Conservation (phyloP, 148 eudicot genomes). For the Oxyria digyna region DNA sequence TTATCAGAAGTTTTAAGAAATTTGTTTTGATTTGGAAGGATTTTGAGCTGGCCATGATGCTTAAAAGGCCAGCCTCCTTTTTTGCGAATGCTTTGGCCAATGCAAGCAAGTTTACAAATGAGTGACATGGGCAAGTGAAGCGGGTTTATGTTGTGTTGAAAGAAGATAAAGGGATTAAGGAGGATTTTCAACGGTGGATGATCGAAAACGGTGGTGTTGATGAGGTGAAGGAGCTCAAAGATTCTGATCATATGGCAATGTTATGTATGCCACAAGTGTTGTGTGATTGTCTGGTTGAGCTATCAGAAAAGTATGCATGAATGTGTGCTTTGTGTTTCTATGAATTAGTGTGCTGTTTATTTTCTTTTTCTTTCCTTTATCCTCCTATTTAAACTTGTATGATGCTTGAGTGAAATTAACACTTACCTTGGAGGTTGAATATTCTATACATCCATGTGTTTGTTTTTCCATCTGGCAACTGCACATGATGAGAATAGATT, state of each 20-base stretch:
- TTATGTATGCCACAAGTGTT: constrained; percentile 24
- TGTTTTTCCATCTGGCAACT: neutral
- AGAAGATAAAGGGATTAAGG: constrained; percentile 19
- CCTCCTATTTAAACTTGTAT: neutral
- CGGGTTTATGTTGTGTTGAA: constrained; percentile 23
- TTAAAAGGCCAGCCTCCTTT: constrained; percentile 29
- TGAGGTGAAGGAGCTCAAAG: constrained; percentile 30
- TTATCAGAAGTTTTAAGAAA: neutral
- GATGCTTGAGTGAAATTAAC: neutral
- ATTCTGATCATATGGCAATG: constrained; percentile 46
- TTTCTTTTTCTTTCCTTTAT: neutral
- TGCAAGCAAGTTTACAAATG: constrained; percentile 19
- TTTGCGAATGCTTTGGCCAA: constrained; percentile 13
- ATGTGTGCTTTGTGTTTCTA: neutral
- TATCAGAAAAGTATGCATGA: constrained; percentile 10
- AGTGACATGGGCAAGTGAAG: constrained; percentile 28
- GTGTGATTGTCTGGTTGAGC: constrained; percentile 20
- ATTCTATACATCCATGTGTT: neutral
- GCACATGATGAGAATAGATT: neutral
- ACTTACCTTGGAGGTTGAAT: constrained; percentile 1
- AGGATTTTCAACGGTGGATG: constrained; percentile 25
- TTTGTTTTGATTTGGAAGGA: constrained; percentile 22
- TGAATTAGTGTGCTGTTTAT: neutral
- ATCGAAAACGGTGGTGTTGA: constrained; percentile 18
- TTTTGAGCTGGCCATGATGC: constrained; percentile 20